Conservation (phyloP, 352 stramenopile species). For the Pilasporangium apinafurcum region DNA sequence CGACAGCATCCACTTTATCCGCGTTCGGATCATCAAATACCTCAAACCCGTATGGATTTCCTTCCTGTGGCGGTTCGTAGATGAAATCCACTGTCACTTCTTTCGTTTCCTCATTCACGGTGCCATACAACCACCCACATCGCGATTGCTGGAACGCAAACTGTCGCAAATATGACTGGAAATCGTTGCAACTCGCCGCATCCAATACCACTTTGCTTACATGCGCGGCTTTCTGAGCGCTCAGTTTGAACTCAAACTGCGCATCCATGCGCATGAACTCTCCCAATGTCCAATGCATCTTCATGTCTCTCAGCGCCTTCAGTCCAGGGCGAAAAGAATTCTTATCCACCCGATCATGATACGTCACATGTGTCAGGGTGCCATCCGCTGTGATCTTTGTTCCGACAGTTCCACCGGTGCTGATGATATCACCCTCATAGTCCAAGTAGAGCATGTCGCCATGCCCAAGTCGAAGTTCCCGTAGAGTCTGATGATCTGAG, state of each 20-base stretch:
- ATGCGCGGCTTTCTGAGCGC: conserved; percentile 87
- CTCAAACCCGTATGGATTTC: conserved; percentile 85
- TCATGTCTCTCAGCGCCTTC: conserved; percentile 95
- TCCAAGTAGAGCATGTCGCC: conserved; percentile 80
- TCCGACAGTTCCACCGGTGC: conserved; percentile 34
- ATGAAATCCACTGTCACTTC: conserved; percentile 92
- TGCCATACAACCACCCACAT: conserved; percentile 94
- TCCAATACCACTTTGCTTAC: conserved; percentile 86
- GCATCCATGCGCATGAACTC: conserved; percentile 98
- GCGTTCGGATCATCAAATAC: conserved; percentile 89
- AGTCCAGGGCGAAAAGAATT: conserved; percentile 93
- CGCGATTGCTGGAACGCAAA: conserved; percentile 93
- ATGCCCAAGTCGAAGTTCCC: conserved; percentile 50
- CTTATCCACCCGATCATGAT: conserved; percentile 67
- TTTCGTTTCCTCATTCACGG: conserved; percentile 79
- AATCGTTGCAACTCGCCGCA: conserved; percentile 81
- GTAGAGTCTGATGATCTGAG: conserved; percentile 47
- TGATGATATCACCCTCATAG: conserved; percentile 65
- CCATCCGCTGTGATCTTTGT: conserved; percentile 80
- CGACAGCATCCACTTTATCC: conserved; percentile 81
- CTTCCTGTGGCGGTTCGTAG: conserved; percentile 94
- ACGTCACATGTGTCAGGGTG: conserved; percentile 68
- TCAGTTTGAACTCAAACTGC: conserved; percentile 97
- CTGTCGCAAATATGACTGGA: conserved; percentile 87
- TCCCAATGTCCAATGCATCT: conserved; percentile 97